Base-by-base conservation (phyloP, 1,284 basidiomycete species). In the Vanrija sp. region DNA sequence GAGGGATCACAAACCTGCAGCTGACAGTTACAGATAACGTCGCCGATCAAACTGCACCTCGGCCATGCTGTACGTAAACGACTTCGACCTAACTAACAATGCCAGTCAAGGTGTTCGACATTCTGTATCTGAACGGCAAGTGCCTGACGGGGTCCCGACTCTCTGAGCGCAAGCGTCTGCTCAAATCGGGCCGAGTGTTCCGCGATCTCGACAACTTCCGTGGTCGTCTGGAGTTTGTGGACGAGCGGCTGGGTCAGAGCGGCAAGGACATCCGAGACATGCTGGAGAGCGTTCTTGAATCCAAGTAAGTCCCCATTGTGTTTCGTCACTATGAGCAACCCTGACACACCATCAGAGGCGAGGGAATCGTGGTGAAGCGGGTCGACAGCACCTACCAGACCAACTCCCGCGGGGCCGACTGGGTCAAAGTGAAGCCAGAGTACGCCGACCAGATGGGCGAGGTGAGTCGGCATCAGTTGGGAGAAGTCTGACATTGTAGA, bases 351-450 rank as follows among this genome's bases (percentile, higher is more conserved):
- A 12, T 14, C 51, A 84, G 88, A 54, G 93, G 93, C 5, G 94
- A 96, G 75, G 94, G 94, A 0, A 77, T 98, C 12, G 87, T 97
- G 5, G 81, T 97, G 56, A 98, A 97, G 74, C 86, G 89, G 63
- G 85, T 86, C 0, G 77, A 83, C 44, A 83, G 86, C 0, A 81
- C 84, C 55, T 98, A 98, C 72, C 79, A 84, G 14, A 77, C 94
- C 44, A 91, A 91, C 65, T 89, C 88, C 1, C 81, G 93, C 49
- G 89, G 87, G 62, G 82, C 84, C 65, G 87, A 90, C 64, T 97
- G 94, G 92, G 84, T 94, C 66, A 97, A 97, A 75, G 87, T 94
- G 36, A 97, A 96, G 71, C 93, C 93, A 6, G 93, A 96, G 89
- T 89, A 62, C 49, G 64, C 66, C 4, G 67, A 69, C 42, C 64